These are phyloP conservation scores for Naganishia kalamii DNA, from an alignment of 768 basidiomycete genomes.

Conservation along the genomic window DNA sequence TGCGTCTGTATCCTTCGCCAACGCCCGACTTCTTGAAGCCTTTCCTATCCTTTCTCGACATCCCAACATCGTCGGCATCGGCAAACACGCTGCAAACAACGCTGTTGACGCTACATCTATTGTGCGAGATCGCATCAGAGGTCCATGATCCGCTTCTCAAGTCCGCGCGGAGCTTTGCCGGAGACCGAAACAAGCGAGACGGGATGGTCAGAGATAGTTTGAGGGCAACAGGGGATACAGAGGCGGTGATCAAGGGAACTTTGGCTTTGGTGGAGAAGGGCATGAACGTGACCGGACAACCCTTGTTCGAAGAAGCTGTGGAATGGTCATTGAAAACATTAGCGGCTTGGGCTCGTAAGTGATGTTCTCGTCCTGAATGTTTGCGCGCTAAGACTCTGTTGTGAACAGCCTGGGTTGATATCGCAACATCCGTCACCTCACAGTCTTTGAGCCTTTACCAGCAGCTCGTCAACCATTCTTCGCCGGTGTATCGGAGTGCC, in stretches of 20 bases:
- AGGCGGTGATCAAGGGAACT: conserved; percentile 79
- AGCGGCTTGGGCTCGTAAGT: conserved; percentile 87
- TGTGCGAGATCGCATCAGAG: conserved; percentile 92
- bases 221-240: conserved; percentile 72
- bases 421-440: conserved; percentile 88
- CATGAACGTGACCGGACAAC: conserved; percentile 49
- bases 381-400: not conserved
- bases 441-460: conserved; percentile 80
- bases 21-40: conserved; percentile 42
- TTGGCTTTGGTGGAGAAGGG: conserved; percentile 67
- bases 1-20: conserved; percentile 38
- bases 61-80: not conserved
- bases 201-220: conserved; percentile 80
- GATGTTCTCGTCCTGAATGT: not conserved
- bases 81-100: conserved; percentile 53
- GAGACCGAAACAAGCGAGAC: conserved; percentile 71
- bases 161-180: conserved; percentile 67
- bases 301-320: conserved; percentile 62
- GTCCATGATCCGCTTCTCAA: conserved; percentile 94
- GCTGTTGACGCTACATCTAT: conserved; percentile 81
- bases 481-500: conserved; percentile 69
- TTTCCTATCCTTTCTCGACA: conserved; percentile 32
- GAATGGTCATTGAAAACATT: conserved; percentile 91
- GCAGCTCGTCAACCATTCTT: conserved; percentile 67
- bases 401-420: conserved; percentile 86